phyloP scores from a whole-genome alignment of 306 rosid species.

The Lagenaria siceraria region DNA sequence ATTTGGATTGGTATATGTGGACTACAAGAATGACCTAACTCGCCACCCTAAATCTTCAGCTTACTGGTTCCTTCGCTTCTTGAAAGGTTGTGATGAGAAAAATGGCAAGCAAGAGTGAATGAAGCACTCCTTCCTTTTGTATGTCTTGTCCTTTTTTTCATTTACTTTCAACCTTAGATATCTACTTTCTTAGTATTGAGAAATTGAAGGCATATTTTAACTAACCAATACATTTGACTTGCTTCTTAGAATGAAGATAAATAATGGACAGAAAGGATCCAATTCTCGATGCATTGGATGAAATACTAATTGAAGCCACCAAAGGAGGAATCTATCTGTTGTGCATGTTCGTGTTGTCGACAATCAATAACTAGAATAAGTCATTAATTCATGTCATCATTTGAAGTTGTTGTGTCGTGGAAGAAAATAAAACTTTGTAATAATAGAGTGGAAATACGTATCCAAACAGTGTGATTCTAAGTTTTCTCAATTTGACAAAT shows the following conservation, averaged over 20 bases:
- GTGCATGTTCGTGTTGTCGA: neutral
- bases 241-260: neutral
- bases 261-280: neutral
- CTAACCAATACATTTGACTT: neutral
- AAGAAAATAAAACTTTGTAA: neutral
- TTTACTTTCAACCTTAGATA: neutral
- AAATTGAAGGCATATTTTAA: neutral
- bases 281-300: neutral
- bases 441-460: neutral
- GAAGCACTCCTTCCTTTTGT: neutral
- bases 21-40: constrained; percentile 62
- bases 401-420: neutral
- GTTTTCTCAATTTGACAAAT: too few relatives aligned
- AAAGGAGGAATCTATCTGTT: neutral
- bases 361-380: neutral
- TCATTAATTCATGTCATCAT: neutral
- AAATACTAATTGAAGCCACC: neutral
- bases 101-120: constrained; percentile 45
- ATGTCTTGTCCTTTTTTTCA: neutral
- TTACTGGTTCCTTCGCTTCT: constrained; percentile 71
- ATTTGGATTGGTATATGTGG: constrained; percentile 73
- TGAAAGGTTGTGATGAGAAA: constrained; percentile 40
- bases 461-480: too few relatives aligned
- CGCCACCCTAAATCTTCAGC: constrained; percentile 95
- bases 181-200: neutral